Evolutionary conservation across 352 stramenopile species (phyloP).

Genomic region (Globisporangium okanoganense): DNA sequence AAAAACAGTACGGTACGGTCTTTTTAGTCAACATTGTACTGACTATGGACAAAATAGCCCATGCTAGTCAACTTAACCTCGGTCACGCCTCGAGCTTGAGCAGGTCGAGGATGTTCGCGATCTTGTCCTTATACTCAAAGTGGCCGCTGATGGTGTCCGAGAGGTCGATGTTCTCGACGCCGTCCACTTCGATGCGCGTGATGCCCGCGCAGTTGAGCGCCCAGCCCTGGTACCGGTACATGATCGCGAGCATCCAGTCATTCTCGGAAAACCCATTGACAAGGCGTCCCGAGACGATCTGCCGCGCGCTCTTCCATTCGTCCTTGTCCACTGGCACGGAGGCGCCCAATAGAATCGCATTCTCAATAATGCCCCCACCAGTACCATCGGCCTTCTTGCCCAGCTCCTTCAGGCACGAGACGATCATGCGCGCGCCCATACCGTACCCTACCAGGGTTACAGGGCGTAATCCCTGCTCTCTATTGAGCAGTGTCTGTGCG

Average conservation of each 20-base stretch:
- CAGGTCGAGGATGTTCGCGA: constrained; percentile 71
- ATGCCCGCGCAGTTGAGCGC: constrained; percentile 76
- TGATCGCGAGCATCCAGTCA: constrained; percentile 89
- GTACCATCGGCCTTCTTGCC: constrained; percentile 44
- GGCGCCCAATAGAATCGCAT: constrained; percentile 82
- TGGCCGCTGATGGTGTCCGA: constrained; percentile 74
- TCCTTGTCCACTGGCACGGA: constrained; percentile 54
- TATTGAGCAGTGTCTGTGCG: constrained; percentile 46
- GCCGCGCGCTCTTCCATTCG: constrained; percentile 65
- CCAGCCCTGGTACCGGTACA: constrained; percentile 89
- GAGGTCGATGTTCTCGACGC: constrained; percentile 83
- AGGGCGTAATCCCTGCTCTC: constrained; percentile 76
- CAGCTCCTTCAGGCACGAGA: constrained; percentile 87
- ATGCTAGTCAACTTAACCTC: too few species aligned
- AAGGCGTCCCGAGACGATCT: constrained; percentile 77
- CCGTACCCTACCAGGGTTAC: constrained; percentile 90
- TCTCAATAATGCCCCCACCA: constrained; percentile 81
- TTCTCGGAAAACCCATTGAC: constrained; percentile 90
- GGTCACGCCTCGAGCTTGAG: constrained; percentile 46
- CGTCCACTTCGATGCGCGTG: constrained; percentile 48
- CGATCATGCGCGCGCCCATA: constrained; percentile 88
- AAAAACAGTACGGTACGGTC: background rate
- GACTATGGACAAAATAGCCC: too few species aligned
- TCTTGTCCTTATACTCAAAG: constrained; percentile 88
- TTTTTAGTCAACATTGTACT: too few species aligned